A percentile compares a stretch with the other conserved stretches of the same genome.
Conservation (phyloP, 2,329 filamentous ascomycete genomes). For the Alternaria sp. region DNA sequence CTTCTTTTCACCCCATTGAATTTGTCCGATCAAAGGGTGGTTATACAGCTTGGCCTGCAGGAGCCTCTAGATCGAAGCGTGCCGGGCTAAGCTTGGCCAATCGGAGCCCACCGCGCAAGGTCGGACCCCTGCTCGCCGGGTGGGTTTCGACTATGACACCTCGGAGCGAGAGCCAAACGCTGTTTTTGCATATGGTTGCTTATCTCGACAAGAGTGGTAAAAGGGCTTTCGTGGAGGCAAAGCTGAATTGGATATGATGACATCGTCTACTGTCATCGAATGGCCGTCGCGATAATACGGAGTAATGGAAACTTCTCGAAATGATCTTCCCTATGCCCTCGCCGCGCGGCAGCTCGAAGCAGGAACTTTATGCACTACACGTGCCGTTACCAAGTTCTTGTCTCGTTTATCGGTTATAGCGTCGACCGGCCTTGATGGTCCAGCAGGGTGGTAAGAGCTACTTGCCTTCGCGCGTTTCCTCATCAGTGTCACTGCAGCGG, state of each 20-base stretch:
- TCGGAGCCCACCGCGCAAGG: not conserved
- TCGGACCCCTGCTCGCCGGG: not conserved
- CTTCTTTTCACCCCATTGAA: not conserved
- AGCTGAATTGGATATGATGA: not conserved
- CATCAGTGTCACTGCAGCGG: not conserved
- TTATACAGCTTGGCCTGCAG: slow-evolving; percentile 12
- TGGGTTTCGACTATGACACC: not conserved
- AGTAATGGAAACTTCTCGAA: not conserved
- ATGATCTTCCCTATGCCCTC: not conserved
- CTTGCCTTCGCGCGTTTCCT: not conserved
- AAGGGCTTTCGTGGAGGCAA: not conserved
- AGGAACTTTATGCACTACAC: not conserved
- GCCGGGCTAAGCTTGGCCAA: not conserved
- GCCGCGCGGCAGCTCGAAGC: not conserved
- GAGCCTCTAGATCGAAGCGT: not conserved
- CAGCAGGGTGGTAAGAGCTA: not conserved
- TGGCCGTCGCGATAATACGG: not conserved
- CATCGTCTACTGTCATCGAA: not conserved
- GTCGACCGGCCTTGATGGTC: not conserved
- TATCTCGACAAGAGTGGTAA: not conserved
- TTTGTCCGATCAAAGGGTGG: slow-evolving; percentile 2
- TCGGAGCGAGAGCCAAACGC: not conserved
- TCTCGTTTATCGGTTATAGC: not conserved
- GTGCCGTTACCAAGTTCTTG: slow-evolving; percentile 1
- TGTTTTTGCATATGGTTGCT: not conserved